These are phyloP conservation scores for Gossypium trilobum DNA, from an alignment of 441 rosid genomes.

Conservation along the genomic window DNA sequence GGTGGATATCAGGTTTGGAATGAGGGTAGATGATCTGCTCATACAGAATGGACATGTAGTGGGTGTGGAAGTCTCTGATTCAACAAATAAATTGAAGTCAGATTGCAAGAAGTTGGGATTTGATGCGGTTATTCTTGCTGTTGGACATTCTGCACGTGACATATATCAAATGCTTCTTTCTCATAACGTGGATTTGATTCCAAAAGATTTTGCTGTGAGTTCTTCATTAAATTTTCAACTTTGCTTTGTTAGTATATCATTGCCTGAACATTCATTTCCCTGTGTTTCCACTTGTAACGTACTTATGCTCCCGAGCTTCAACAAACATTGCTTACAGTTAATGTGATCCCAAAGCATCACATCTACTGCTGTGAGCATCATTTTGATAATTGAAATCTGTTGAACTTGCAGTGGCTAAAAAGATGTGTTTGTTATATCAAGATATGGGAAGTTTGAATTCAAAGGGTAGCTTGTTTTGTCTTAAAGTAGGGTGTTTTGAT, in stretches of 20 bases:
- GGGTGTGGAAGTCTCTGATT: conserved; percentile 61
- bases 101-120: conserved; percentile 33
- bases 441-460: neutral
- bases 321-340: neutral
- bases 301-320: neutral
- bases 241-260: conserved; percentile 3
- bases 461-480: neutral
- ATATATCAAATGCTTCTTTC: conserved; percentile 81
- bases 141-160: conserved; percentile 95
- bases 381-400: neutral
- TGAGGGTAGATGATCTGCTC: conserved; percentile 72
- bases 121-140: conserved; percentile 82
- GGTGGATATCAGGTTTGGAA: conserved; percentile 76
- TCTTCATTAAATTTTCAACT: neutral
- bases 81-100: conserved; percentile 29
- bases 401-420: neutral
- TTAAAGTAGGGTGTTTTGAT: neutral
- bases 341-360: conserved; percentile 1
- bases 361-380: neutral
- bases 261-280: neutral
- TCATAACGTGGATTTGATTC: conserved; percentile 60
- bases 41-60: conserved; percentile 50
- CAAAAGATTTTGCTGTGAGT: conserved; percentile 92
- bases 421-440: neutral
- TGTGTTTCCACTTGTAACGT: neutral